Evolutionary conservation across 106 monocot genomes (phyloP).

Genomic region (Allium fistulosum): DNA sequence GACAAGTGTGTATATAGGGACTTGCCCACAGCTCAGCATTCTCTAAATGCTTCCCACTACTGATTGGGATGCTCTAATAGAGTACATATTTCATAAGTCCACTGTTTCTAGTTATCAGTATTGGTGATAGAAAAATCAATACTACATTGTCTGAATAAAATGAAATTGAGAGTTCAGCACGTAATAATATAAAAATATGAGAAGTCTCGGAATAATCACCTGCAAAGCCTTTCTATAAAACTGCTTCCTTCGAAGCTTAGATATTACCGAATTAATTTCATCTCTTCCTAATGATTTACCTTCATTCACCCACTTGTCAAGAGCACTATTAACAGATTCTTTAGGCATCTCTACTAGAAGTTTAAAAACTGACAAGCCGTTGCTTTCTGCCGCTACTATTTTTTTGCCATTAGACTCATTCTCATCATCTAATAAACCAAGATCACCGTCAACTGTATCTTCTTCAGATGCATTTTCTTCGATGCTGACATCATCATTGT

Average conservation of each 20-base stretch:
- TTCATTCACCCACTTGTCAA: conserved; percentile 51
- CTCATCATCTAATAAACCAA: conserved; percentile 16
- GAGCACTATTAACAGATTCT: conserved; percentile 14
- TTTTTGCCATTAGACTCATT: conserved; percentile 16
- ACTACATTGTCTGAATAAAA: too few relatives aligned
- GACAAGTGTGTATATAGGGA: too few relatives aligned
- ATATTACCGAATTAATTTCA: conserved; percentile 22
- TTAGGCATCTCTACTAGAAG: conserved; percentile 26
- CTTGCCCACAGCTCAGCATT: too few relatives aligned
- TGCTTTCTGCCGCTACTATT: background rate
- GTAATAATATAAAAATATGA: too few relatives aligned
- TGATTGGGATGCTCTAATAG: too few relatives aligned
- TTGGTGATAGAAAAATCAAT: too few relatives aligned
- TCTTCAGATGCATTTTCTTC: conserved; percentile 16
- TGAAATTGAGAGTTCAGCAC: too few relatives aligned
- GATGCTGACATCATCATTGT: conserved; percentile 11
- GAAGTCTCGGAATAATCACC: conserved; percentile 17
- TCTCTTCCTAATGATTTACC: conserved; percentile 39
- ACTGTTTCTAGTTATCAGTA: too few relatives aligned
- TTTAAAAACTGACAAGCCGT: conserved; percentile 28
- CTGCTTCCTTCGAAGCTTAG: conserved; percentile 34
- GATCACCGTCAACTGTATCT: conserved; percentile 8
- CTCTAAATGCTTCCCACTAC: too few relatives aligned
- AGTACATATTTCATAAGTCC: too few relatives aligned
- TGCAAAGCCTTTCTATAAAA: conserved; percentile 58